These are phyloP conservation scores for Alternaria angustiovoidea DNA, from an alignment of 2,329 filamentous ascomycete genomes.

Conservation along the genomic window DNA sequence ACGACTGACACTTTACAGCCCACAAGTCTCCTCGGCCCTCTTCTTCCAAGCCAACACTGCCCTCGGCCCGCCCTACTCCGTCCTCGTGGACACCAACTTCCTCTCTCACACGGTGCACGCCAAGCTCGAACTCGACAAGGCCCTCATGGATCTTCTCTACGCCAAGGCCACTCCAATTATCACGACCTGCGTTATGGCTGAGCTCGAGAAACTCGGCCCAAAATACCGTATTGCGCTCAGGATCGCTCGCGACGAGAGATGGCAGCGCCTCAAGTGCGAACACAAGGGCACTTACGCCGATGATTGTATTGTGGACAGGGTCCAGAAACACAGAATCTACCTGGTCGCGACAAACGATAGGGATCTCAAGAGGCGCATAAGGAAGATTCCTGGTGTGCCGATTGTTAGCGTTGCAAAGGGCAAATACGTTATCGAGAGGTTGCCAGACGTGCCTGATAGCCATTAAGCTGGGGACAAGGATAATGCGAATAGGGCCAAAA, in stretches of 20 bases:
- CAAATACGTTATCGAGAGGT: constrained; percentile 92
- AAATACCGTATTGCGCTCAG: constrained; percentile 87
- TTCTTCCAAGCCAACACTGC: constrained; percentile 72
- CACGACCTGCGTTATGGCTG: constrained; percentile 77
- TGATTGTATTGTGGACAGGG: constrained; percentile 62
- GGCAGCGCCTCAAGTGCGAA: constrained; percentile 84
- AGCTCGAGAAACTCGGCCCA: constrained; percentile 83
- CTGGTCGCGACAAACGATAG: constrained; percentile 64
- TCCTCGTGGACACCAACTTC: constrained; percentile 62
- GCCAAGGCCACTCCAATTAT: constrained; percentile 91
- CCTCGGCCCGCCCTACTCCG: constrained; percentile 81
- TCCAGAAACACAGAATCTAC: constrained; percentile 58
- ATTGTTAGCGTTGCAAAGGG: constrained; percentile 84
- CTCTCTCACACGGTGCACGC: constrained; percentile 79
- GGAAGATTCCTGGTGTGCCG: constrained; percentile 81
- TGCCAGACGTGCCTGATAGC: constrained; percentile 81
- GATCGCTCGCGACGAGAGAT: constrained; percentile 89
- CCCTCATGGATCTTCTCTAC: constrained; percentile 93
- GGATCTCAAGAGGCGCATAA: constrained; percentile 73
- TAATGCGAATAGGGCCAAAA: background rate
- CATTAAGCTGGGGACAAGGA: constrained; percentile 15
- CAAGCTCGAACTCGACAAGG: constrained; percentile 86
- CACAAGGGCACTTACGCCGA: constrained; percentile 91
- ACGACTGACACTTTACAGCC: constrained; percentile 53
- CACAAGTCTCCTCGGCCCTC: constrained; percentile 74